These are phyloP conservation scores for Westerdykella sp. DNA, from an alignment of 2,329 filamentous ascomycete genomes.

Conservation along the genomic window DNA sequence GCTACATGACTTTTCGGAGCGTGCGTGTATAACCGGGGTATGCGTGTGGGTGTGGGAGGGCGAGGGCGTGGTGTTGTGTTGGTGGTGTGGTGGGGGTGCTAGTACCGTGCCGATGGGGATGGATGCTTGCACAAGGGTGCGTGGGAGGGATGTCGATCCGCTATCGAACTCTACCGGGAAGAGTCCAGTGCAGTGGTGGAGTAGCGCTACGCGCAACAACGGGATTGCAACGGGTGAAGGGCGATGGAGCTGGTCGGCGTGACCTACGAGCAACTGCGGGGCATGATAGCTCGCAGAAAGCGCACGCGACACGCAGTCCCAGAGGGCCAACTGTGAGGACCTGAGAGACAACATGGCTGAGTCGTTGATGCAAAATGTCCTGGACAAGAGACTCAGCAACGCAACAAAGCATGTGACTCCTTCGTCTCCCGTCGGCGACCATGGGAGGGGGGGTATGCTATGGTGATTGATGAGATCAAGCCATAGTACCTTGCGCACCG, in stretches of 20 bases:
- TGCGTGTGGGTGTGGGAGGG: not conserved
- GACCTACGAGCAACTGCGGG: too few species aligned
- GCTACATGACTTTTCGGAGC: conserved; percentile 19
- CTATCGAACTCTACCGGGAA: not conserved
- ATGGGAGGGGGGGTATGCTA: conserved; percentile 6
- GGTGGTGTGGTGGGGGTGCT: not conserved
- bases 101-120: not conserved
- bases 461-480: conserved; percentile 18
- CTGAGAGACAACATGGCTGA: not conserved
- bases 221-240: too few species aligned
- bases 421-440: conserved; percentile 4
- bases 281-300: too few species aligned
- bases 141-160: not conserved
- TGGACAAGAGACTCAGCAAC: conserved; percentile 4
- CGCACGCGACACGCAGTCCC: too few species aligned
- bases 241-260: too few species aligned
- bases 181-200: not conserved
- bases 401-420: not conserved
- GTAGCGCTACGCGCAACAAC: too few species aligned
- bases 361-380: conserved; percentile 1
- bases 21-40: too few species aligned
- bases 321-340: too few species aligned
- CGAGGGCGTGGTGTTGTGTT: not conserved
- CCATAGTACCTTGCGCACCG: conserved; percentile 33
- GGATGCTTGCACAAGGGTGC: not conserved